Percentiles rank a stretch among this genome's conserved stretches.
Evolutionary conservation across 2,329 filamentous ascomycete genomes (phyloP).

Genomic region (Akanthomyces muscarius): DNA sequence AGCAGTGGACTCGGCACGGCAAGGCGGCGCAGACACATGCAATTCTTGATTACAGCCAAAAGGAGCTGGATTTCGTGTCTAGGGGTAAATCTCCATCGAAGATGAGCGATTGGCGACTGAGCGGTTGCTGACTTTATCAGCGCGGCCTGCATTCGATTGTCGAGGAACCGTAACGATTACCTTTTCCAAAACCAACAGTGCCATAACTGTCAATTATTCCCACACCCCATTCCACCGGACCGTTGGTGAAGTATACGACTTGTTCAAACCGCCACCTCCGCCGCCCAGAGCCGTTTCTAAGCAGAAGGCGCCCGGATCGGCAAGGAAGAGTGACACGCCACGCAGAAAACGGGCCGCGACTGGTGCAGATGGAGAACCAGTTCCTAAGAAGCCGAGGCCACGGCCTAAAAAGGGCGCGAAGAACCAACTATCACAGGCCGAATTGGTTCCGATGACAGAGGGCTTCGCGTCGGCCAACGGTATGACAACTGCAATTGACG

Average conservation of each 20-base stretch:
- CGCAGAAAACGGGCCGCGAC: constrained; percentile 7
- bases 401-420: constrained; percentile 5
- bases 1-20: constrained; percentile 46
- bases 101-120: constrained; percentile 5
- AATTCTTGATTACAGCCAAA: constrained; percentile 48
- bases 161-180: constrained; percentile 47
- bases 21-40: constrained; percentile 36
- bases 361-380: not conserved
- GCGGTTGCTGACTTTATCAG: constrained; percentile 29
- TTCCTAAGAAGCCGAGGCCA: constrained; percentile 3
- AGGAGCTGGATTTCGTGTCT: constrained; percentile 36
- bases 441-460: constrained; percentile 8
- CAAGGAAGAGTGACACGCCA: constrained; percentile 10
- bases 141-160: constrained; percentile 57
- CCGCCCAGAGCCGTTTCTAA: constrained; percentile 20
- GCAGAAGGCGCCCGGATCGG: constrained; percentile 24
- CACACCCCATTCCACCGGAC: constrained; percentile 56
- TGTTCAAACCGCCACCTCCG: constrained; percentile 44
- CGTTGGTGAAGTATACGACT: constrained; percentile 46
- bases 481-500: not conserved
- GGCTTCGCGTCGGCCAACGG: not conserved
- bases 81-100: constrained; percentile 10
- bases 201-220: constrained; percentile 51
- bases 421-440: constrained; percentile 13
- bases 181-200: constrained; percentile 45